Evolutionary conservation across 2,329 filamentous ascomycete genomes (phyloP).

Genomic region (Aspergillus pseudotamarii): DNA sequence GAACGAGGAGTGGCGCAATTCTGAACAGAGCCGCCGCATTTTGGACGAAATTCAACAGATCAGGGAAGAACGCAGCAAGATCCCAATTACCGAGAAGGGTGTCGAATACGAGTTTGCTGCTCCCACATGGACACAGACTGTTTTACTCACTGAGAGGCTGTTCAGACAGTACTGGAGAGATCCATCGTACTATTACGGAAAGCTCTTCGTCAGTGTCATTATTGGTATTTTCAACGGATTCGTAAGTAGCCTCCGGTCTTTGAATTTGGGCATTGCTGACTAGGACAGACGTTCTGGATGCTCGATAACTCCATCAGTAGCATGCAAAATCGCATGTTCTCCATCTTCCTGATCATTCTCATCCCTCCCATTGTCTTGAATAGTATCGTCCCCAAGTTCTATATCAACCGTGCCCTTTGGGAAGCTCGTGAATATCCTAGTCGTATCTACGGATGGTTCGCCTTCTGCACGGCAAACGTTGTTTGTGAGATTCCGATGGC

Average conservation of each 20-base stretch:
- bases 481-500: conserved; percentile 73
- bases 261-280: not conserved
- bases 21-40: conserved; percentile 61
- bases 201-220: conserved; percentile 71
- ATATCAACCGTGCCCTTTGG: conserved; percentile 72
- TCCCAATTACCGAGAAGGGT: conserved; percentile 46
- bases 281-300: conserved; percentile 66
- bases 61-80: conserved; percentile 58
- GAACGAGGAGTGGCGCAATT: conserved; percentile 74
- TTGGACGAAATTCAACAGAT: conserved; percentile 68
- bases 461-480: conserved; percentile 73
- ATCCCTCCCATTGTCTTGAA: conserved; percentile 74
- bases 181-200: conserved; percentile 75
- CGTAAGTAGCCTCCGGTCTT: conserved; percentile 20
- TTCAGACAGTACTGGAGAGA: conserved; percentile 77
- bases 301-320: conserved; percentile 67
- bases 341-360: conserved; percentile 65
- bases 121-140: conserved; percentile 63
- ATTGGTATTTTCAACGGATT: conserved; percentile 79
- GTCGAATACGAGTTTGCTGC: conserved; percentile 66
- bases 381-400: conserved; percentile 76
- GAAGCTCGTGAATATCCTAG: conserved; percentile 72
- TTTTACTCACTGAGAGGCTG: conserved; percentile 68
- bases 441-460: conserved; percentile 76
- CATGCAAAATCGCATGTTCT: conserved; percentile 80